Evolutionary conservation across 2,329 filamentous ascomycete species (phyloP).

Genomic region (Bisporella sp.): DNA sequence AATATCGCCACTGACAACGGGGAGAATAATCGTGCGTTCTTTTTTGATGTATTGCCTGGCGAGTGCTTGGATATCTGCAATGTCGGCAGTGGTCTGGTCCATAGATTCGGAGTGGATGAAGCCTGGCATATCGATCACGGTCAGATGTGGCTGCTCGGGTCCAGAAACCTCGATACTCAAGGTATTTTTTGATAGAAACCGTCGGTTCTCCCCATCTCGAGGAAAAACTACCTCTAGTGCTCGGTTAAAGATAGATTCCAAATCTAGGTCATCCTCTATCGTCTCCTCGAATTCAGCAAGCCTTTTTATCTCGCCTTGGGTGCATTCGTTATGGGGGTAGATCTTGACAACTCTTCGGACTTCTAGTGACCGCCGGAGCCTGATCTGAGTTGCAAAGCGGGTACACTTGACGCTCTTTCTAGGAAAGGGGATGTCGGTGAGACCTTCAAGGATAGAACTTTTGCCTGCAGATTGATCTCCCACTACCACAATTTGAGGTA

Average conservation of each 20-base stretch:
- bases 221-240: constrained; percentile 27
- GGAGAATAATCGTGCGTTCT: no score
- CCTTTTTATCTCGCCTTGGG: constrained; percentile 11
- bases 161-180: constrained; percentile 33
- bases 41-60: no score
- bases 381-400: constrained; percentile 32
- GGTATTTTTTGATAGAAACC: constrained; percentile 32
- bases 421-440: constrained; percentile 33
- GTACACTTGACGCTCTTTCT: constrained; percentile 28
- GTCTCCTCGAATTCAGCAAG: constrained; percentile 24
- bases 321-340: constrained; percentile 21
- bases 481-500: constrained; percentile 66
- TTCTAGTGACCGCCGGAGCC: constrained; percentile 25
- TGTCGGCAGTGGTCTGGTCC: no score
- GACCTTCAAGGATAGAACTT: constrained; percentile 30
- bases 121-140: constrained; percentile 32
- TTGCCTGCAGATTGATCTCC: constrained; percentile 33
- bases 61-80: no score
- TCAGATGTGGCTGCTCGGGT: constrained; percentile 30
- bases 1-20: no score
- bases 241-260: constrained; percentile 1
- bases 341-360: constrained; percentile 26
- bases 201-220: constrained; percentile 16
- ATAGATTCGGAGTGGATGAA: no score
- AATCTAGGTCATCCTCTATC: constrained; percentile 27